Conservation (phyloP, 306 rosid species). For the Prunus salicina region DNA sequence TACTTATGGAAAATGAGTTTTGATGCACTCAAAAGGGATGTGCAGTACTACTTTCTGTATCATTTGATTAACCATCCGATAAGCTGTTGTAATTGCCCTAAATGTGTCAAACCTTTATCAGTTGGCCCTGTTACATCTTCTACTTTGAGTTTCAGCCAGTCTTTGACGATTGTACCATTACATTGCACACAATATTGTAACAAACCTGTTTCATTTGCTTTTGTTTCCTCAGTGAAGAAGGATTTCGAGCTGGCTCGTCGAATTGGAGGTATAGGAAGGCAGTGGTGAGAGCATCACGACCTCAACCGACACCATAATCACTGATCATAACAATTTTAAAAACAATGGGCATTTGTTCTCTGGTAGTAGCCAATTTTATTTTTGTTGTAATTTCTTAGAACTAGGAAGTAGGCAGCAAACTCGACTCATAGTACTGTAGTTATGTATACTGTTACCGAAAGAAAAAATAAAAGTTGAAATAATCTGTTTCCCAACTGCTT, state of each 20-base stretch:
- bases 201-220: constrained; percentile 16
- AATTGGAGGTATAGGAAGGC: constrained; percentile 63
- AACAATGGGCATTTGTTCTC: constrained; percentile 12
- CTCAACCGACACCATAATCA: neutral
- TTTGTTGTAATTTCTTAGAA: neutral
- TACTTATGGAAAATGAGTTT: neutral
- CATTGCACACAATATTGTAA: neutral
- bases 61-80: neutral
- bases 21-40: neutral
- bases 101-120: neutral
- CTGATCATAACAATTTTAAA: constrained; percentile 4
- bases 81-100: neutral
- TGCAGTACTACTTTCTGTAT: neutral
- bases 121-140: neutral
- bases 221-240: constrained; percentile 63
- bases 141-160: neutral
- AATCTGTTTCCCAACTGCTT: neutral
- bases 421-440: neutral
- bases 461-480: neutral
- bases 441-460: too few relatives aligned
- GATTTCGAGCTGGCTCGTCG: constrained; percentile 91
- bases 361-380: neutral
- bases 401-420: neutral
- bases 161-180: neutral
- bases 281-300: constrained; percentile 49